Evolutionary conservation across 805 yeast genomes (phyloP).

Genomic region (Wickerhamomyces rabaulensis): DNA sequence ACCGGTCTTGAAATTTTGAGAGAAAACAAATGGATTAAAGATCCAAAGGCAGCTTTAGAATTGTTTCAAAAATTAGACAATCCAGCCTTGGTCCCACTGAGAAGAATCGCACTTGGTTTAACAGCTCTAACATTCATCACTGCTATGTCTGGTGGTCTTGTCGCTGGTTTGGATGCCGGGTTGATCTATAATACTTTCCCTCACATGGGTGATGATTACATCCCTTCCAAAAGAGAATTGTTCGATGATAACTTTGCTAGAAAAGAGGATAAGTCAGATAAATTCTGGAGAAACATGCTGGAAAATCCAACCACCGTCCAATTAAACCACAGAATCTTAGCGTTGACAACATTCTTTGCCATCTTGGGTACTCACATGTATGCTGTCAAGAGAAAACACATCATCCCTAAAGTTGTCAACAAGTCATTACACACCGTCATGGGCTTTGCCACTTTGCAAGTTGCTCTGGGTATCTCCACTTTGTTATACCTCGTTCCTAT

Average conservation of each 20-base stretch:
- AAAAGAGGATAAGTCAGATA: conserved; percentile 59
- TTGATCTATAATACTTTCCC: conserved; percentile 95
- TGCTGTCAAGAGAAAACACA: conserved; percentile 47
- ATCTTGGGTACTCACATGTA: conserved; percentile 68
- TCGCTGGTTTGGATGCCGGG: conserved; percentile 98
- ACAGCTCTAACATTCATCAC: conserved; percentile 74
- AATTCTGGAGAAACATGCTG: conserved; percentile 86
- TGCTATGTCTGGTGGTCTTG: conserved; percentile 97
- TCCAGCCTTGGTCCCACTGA: conserved; percentile 53
- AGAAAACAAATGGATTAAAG: conserved; percentile 63
- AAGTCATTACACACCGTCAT: conserved; percentile 58
- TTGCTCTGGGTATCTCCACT: conserved; percentile 79
- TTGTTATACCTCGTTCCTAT: conserved; percentile 86
- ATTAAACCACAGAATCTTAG: conserved; percentile 81
- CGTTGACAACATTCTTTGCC: conserved; percentile 71
- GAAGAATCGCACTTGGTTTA: conserved; percentile 50
- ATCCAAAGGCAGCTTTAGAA: conserved; percentile 53
- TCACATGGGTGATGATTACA: conserved; percentile 81
- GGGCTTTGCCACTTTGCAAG: conserved; percentile 85
- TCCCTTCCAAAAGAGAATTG: conserved; percentile 75
- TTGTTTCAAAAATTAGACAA: conserved; percentile 55
- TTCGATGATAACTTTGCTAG: conserved; percentile 72
- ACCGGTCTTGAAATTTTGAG: conserved; percentile 81
- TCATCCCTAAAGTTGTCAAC: conserved; percentile 53
- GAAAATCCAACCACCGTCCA: conserved; percentile 98